A percentile compares a stretch with the other conserved stretches of the same genome.
phyloP scores from a whole-genome alignment of 2,329 filamentous ascomycete genomes.

The Fusarium decemcellulare region DNA sequence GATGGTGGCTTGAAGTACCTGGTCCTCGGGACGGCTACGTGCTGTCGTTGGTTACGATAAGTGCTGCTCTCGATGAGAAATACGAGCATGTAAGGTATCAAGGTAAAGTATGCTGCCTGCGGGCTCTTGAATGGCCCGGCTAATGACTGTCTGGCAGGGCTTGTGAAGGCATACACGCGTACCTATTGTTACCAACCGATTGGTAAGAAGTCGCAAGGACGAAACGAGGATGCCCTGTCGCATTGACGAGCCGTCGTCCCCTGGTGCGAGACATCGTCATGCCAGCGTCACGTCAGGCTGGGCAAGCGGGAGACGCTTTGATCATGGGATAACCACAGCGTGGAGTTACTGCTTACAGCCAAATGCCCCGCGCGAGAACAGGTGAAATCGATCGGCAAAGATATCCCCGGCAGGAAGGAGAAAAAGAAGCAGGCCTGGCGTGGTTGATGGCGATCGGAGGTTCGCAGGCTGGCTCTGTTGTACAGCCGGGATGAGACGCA shows the following conservation, averaged over 20 bases:
- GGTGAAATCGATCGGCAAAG: constrained; percentile 33
- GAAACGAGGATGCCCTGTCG: constrained; percentile 9
- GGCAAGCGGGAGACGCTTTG: constrained; percentile 28
- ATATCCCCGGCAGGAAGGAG: constrained; percentile 14
- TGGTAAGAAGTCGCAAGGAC: constrained; percentile 5
- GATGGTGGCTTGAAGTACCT: constrained; percentile 34
- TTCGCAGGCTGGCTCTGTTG: constrained; percentile 21
- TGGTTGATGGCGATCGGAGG: constrained; percentile 22
- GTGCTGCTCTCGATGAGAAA: constrained; percentile 13
- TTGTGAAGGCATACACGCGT: not conserved
- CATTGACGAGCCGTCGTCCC: constrained; percentile 30
- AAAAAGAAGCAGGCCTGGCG: not conserved
- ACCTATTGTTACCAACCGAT: constrained; percentile 7
- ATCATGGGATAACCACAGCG: constrained; percentile 23
- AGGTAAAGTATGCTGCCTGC: constrained; percentile 2
- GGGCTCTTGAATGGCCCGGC: too few relatives aligned
- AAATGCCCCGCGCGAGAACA: constrained; percentile 21
- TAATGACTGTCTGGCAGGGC: not conserved
- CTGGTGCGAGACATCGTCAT: constrained; percentile 40
- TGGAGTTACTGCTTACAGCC: constrained; percentile 18
- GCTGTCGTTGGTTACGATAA: constrained; percentile 19
- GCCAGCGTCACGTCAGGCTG: constrained; percentile 39
- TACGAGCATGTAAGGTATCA: constrained; percentile 25
- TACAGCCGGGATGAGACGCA: constrained; percentile 45
- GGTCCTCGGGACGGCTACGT: constrained; percentile 36